These are phyloP conservation scores for Rhinocladiella mackenziei DNA, from an alignment of 2,329 filamentous ascomycete species.

Conservation along the genomic window DNA sequence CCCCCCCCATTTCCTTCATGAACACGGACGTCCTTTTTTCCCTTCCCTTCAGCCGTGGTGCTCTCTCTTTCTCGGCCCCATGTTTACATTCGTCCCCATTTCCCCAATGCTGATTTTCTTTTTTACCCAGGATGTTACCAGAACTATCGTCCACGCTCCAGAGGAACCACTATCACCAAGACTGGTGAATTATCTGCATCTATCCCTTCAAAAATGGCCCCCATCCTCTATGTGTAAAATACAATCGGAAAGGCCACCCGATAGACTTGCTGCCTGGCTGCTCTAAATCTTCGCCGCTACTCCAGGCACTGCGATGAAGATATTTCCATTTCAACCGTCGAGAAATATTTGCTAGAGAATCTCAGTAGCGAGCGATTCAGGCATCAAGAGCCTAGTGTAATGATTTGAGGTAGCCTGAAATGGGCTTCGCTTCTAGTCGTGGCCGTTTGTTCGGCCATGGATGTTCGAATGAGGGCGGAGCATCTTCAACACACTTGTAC, in stretches of 20 bases:
- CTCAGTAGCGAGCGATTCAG: neutral
- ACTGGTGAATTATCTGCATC: too few relatives aligned
- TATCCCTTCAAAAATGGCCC: too few relatives aligned
- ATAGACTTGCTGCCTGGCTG: conserved; percentile 1
- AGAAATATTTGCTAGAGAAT: conserved; percentile 4
- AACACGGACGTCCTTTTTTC: too few relatives aligned
- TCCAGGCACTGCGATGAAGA: conserved; percentile 1
- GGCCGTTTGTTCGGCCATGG: neutral
- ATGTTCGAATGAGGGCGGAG: neutral
- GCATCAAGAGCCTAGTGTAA: neutral
- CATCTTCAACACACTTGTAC: neutral
- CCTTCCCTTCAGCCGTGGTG: too few relatives aligned
- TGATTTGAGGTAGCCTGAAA: neutral
- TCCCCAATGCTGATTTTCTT: too few relatives aligned
- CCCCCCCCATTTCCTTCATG: too few relatives aligned
- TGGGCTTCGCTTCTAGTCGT: neutral
- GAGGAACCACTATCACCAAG: too few relatives aligned
- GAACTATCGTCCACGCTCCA: too few relatives aligned
- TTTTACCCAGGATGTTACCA: too few relatives aligned
- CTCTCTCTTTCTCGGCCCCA: too few relatives aligned
- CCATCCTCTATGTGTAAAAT: too few relatives aligned
- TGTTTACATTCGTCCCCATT: too few relatives aligned
- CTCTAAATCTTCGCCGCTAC: conserved; percentile 1
- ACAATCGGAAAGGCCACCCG: conserved; percentile 1
- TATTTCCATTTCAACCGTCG: conserved; percentile 1